A percentile compares a stretch with the other conserved stretches of the same genome.
These are phyloP conservation scores for Pseudocercospora pini-densiflorae DNA, from an alignment of 2,329 filamentous ascomycete genomes.

Conservation along the genomic window DNA sequence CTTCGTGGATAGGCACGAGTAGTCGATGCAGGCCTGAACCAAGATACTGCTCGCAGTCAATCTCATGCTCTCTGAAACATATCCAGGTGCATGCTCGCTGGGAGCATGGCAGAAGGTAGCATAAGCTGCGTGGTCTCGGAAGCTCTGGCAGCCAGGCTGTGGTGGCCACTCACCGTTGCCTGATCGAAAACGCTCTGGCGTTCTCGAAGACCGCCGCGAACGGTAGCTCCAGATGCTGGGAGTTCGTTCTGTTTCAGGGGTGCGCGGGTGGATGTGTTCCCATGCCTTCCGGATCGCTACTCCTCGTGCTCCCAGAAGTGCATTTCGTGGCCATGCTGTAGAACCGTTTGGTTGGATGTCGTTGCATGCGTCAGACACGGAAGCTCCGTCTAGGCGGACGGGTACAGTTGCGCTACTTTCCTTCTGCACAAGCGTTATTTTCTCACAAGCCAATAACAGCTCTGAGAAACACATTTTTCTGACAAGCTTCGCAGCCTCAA, in stretches of 20 bases:
- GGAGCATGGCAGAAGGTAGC: constrained; percentile 7
- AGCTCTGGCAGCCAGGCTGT: constrained; percentile 19
- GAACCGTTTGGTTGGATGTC: constrained; percentile 24
- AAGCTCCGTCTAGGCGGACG: constrained; percentile 6
- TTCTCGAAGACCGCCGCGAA: constrained; percentile 30
- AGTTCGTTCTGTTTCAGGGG: constrained; percentile 30
- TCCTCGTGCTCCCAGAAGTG: constrained; percentile 11
- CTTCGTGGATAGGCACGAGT: constrained; percentile 4
- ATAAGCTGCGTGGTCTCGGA: constrained; percentile 19
- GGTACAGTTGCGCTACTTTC: constrained; percentile 6
- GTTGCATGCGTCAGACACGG: constrained; percentile 12
- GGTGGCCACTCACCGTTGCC: constrained; percentile 27
- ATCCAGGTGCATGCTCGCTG: constrained; percentile 11
- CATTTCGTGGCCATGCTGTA: constrained; percentile 17
- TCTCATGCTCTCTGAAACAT: constrained; percentile 22
- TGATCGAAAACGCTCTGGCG: constrained; percentile 20
- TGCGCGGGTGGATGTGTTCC: constrained; percentile 24
- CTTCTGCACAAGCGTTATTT: constrained; percentile 19
- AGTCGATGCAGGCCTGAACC: neutral
- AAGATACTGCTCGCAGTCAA: neutral
- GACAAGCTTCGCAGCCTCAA: constrained; percentile 25
- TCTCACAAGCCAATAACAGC: constrained; percentile 18
- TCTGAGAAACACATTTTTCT: neutral
- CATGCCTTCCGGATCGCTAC: constrained; percentile 26
- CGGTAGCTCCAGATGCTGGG: constrained; percentile 18